These are phyloP conservation scores for Cladosporium sp. DNA, from an alignment of 2,329 filamentous ascomycete genomes.

Conservation along the genomic window DNA sequence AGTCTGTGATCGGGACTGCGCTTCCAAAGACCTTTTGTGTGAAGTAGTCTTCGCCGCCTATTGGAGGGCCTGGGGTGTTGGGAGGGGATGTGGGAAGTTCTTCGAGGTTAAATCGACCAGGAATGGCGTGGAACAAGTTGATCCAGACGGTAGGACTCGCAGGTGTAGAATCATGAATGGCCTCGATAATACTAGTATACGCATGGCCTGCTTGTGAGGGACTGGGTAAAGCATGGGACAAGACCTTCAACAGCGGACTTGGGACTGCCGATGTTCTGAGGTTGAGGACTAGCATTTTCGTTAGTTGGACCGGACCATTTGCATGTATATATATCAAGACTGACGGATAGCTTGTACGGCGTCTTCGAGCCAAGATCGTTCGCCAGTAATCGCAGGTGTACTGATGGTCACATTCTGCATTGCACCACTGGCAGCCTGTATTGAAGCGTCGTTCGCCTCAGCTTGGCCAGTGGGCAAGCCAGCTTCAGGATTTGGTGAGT, in stretches of 20 bases:
- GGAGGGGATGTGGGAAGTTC: conserved; percentile 62
- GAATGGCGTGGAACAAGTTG: conserved; percentile 61
- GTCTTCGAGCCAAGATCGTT: conserved; percentile 24
- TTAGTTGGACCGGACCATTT: not conserved
- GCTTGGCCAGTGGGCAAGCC: conserved; percentile 16
- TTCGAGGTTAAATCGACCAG: conserved; percentile 57
- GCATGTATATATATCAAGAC: conserved; percentile 8
- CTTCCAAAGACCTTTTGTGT: conserved; percentile 58
- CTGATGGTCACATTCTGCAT: conserved; percentile 5
- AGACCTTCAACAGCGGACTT: conserved; percentile 48
- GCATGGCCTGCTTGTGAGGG: conserved; percentile 48
- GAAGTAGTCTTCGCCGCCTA: conserved; percentile 58
- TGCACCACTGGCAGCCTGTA: conserved; percentile 4
- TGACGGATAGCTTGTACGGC: conserved; percentile 28
- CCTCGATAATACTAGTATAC: conserved; percentile 52
- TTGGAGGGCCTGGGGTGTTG: conserved; percentile 50
- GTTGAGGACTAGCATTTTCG: conserved; percentile 34
- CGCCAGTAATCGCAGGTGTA: conserved; percentile 1
- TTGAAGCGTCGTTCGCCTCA: conserved; percentile 2
- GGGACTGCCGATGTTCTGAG: conserved; percentile 30
- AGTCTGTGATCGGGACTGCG: conserved; percentile 56
- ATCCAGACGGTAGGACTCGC: conserved; percentile 54
- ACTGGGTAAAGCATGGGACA: conserved; percentile 58
- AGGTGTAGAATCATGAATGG: conserved; percentile 51
- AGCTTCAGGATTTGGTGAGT: conserved; percentile 39